Evolutionary conservation across 805 yeast species (phyloP), one percentile per base, ranked within the genome.

Genomic region (Lachancea meyersii): DNA sequence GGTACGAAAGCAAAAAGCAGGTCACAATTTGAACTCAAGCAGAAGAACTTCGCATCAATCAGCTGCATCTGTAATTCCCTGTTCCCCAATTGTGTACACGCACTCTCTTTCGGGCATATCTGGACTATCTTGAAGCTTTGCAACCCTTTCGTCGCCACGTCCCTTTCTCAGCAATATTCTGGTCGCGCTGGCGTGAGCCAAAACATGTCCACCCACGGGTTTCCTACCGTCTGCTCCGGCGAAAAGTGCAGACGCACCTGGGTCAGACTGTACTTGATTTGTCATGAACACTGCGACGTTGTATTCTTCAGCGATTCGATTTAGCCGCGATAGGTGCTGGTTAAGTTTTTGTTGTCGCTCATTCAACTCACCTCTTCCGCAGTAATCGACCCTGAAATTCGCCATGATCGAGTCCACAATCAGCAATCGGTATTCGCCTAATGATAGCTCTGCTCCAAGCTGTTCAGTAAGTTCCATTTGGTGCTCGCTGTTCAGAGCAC

Each of bases 81-180:
- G 83, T 55, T 76, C 86, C 24, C 77, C 76, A 39, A 83, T 79
- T 19, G 81, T 73, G 55, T 83, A 84, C 13, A 82, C 82, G 51
- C 87, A 82, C 54, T 84, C 91, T 44, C 76, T 74, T 54, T 84
- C 93, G 2, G 88, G 88, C 73, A 84, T 78, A 53, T 86, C 87
- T 3, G 91, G 91, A 43, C 86, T 79, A 54, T 83, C 91, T 60
- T 81, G 82, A 41, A 83, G 71, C 60, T 82, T 84, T 34, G 88
- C 87, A 23, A 83, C 86, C 63, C 89, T 72, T 51, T 83, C 87
- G 47, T 83, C 89, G 5, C 81, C 89, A 52, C 87, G 72, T 21
- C 89, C 91, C 58, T 83, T 83, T 52, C 86, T 74, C 49, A 83
- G 70, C 17, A 82, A 66, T 28, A 84, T 74, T 61, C 93, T 70